These are phyloP conservation scores for Citeromyces nyonsensis DNA, from an alignment of 805 yeast species.

Conservation along the genomic window DNA sequence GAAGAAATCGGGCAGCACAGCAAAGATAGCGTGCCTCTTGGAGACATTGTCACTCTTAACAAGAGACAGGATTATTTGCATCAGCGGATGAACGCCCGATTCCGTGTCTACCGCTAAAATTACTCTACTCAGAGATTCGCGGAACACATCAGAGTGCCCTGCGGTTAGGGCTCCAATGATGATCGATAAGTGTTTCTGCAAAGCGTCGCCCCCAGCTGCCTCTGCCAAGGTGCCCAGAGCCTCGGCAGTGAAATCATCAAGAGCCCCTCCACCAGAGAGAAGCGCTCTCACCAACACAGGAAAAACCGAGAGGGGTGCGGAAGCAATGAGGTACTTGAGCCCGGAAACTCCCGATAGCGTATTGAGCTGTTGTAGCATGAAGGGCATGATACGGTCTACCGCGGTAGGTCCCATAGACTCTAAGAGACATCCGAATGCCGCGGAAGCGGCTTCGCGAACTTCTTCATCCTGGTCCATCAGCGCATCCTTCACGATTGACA, in stretches of 20 bases:
- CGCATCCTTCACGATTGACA: slow-evolving; percentile 63
- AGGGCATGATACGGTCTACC: slow-evolving; percentile 80
- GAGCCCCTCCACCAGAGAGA: slow-evolving; percentile 46
- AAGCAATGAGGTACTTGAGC: slow-evolving; percentile 80
- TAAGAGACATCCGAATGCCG: slow-evolving; percentile 80
- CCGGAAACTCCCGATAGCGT: slow-evolving; percentile 59
- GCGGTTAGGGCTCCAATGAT: slow-evolving; percentile 60
- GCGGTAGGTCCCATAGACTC: slow-evolving; percentile 71
- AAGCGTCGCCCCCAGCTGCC: slow-evolving; percentile 67
- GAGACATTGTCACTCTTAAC: slow-evolving; percentile 62
- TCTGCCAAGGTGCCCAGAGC: slow-evolving; percentile 79
- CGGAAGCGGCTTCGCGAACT: slow-evolving; percentile 86
- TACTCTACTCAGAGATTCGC: slow-evolving; percentile 37
- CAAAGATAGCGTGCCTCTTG: slow-evolving; percentile 47
- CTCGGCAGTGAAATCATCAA: slow-evolving; percentile 70
- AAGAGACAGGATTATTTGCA: slow-evolving; percentile 65
- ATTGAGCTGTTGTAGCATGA: slow-evolving; percentile 56
- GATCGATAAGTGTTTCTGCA: slow-evolving; percentile 54
- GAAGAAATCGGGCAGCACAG: slow-evolving; percentile 62
- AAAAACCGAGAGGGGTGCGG: slow-evolving; percentile 82
- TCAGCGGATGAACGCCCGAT: slow-evolving; percentile 70
- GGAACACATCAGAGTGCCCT: slow-evolving; percentile 18
- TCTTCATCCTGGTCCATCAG: slow-evolving; percentile 56
- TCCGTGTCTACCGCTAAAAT: slow-evolving; percentile 58
- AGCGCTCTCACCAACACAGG: slow-evolving; percentile 84